Evolutionary conservation across 768 basidiomycete species (phyloP), one percentile per base, ranked within the genome.

Genomic region (Agrocybe chaxingu): DNA sequence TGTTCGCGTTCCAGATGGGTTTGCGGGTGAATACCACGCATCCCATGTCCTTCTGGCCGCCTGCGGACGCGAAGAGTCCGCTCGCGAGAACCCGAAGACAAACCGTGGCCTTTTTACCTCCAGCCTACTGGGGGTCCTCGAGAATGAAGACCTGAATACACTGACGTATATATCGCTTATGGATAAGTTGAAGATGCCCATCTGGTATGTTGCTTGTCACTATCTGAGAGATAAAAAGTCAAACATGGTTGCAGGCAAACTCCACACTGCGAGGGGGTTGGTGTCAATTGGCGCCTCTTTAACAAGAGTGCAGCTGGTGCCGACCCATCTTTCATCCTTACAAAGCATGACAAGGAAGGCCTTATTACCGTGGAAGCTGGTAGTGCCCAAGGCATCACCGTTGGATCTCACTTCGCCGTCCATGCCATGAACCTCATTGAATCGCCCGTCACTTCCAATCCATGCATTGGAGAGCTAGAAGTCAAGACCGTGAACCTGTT

Each of bases 41-140:
- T 74, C 73, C 0, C 72, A 75, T 53, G 65, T 77, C 16, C 65
- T 77, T 2, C 58, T 76, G 11, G 74, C 76, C 3, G 74, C 76
- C 1, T 76, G 76, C 48, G 63, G 70, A 1, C 57, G 65, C 4
- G 60, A 66, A 1, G 66, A 75, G 41, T 37, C 54, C 0, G 74
- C 75, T 2, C 56, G 56, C 13, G 72, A 73, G 50, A 40, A 61
- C 34, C 60, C 59, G 7, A 52, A 50, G 29, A 47, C 53, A 2
- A 57, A 53, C 2, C 51, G 61, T 11, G 70, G 70, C 7, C 16
- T 70, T 4, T 73, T 73, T 46, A 72, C 72, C 1, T 37, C 48
- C n/a, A 53, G 51, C 1, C 57, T 72, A 10, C 24, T 71, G 24
- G 56, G 58, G 29, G 51, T 61, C 4, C 50, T 72, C n/a, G 48